Evolutionary conservation across 169 alveolate species (phyloP), one percentile per base, ranked within the genome.

Genomic region (Plasmodium ovale): DNA sequence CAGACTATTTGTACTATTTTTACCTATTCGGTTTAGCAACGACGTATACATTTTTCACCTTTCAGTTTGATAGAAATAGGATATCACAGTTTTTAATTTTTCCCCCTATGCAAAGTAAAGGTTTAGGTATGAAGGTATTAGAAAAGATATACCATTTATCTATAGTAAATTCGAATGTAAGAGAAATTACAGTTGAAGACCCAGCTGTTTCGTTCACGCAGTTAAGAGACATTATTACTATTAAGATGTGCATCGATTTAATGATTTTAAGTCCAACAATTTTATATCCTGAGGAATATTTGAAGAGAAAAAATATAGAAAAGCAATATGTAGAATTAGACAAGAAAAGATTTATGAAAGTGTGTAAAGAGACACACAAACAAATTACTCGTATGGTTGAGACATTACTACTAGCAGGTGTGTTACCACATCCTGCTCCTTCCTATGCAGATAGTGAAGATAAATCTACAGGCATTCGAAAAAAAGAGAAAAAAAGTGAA

Each of bases 171-270:
- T 65, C 77, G 0, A 87, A 89, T 29, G 89, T 94, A 29, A 87
- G 92, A 60, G 96, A 93, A 67, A 92, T 94, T 47, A 93, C 96
- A 0, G 96, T 94, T 14, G 96, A 94, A 88, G 96, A 94, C 44
- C 96, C 96, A 49, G 93, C 96, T 1, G 88, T 60, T 14, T 87
- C 96, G 10, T 93, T 94, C 82, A 74, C 92, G n/a, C 92, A 87
- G 27, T 62, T 94, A 39, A 91, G 96, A 44, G 94, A 93, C 23
- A 92, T 94, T 19, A 89, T 94, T 42, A 84, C 92, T 3, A 88
- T 94, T 9, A 87, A 92, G 59, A 68, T 92, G 49, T 92, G 95
- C 51, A 79, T 79, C 49, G 89, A 79, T 35, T 79, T 79, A 21
- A 65, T 42, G 7, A 65, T 79, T 16, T 29, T 79, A 16, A 59